Evolutionary conservation across 495 filamentous ascomycete genomes (phyloP), one percentile per base, ranked within the genome.

Genomic region (Penicillium egyptiacum): DNA sequence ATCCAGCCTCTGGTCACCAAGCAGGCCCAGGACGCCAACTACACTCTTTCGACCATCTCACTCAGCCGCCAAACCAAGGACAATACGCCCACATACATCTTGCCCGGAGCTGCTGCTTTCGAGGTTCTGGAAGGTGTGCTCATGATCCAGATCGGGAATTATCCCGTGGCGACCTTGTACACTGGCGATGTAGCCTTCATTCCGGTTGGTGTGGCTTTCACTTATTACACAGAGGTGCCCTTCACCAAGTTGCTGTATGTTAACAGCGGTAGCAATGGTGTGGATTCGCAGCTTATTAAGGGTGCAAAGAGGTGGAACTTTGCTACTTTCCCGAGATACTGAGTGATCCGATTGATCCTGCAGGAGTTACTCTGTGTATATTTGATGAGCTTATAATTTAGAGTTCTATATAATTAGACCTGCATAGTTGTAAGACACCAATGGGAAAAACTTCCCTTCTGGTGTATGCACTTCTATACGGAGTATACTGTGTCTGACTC

Each of bases 211-310:
- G 63, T 65, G 0, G 17, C 46, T 2, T 76, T 73, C 50, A 58
- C 55, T 50, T 79, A 77, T 49, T 72, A 59, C 37, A 69, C 57
- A 12, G 55, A 57, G n/a, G 63, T 60, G 1, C 57, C 63, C 2
- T 76, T 73, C 42, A 70, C 74, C 5, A 78, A 78, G 60, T 63
- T 75, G 16, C 54, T 79, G 48, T 72, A 70, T 55, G 67, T 78
- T 6, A 70, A 59, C 53, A 64, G 64, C 12, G 75, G 76, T 0
- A 50, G 35, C 6, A 46, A 67, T 11, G 69, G 73, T 9, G 49
- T 77, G 25, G 75, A 79, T 58, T 55, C 61, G 61, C 58, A 56
- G 25, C 40, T 73, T 30, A 68, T 74, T 25, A 31, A 23, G 2
- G 53, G 52, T 9, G 67, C 62, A 5, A 56, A 62, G 51, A 43